A percentile compares a stretch with the other conserved stretches of the same genome.
Evolutionary conservation across 2,329 filamentous ascomycete species (phyloP).

Genomic region (Samsoniella hepiali): DNA sequence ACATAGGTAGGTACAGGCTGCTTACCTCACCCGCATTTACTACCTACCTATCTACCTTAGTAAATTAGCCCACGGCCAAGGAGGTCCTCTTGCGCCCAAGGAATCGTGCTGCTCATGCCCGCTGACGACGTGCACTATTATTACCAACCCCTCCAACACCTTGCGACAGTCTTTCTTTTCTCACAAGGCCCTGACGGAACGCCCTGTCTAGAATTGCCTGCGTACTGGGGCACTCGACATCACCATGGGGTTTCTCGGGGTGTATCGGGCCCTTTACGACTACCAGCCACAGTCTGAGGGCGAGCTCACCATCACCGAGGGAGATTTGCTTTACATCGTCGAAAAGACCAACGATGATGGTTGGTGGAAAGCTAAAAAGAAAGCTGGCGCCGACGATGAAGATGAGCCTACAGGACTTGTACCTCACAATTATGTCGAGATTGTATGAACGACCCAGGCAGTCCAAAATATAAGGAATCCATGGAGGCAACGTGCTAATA

Average conservation of each 20-base stretch:
- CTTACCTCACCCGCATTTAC: constrained; percentile 15
- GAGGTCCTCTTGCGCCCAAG: not conserved
- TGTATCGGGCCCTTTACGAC: constrained; percentile 89
- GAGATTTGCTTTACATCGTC: constrained; percentile 83
- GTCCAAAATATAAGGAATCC: not conserved
- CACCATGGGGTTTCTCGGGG: constrained; percentile 84
- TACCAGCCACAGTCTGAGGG: constrained; percentile 83
- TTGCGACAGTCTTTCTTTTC: not conserved
- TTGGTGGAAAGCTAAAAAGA: constrained; percentile 98
- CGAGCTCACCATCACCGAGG: constrained; percentile 80
- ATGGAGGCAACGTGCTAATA: constrained; percentile 7
- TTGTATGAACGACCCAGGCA: constrained; percentile 51
- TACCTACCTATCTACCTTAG: no score
- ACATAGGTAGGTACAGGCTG: not conserved
- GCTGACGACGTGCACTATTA: not conserved
- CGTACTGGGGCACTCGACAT: constrained; percentile 14
- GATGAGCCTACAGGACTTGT: constrained; percentile 89
- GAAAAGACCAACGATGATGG: constrained; percentile 75
- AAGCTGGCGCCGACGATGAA: constrained; percentile 75
- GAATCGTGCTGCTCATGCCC: not conserved
- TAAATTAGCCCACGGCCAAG: not conserved
- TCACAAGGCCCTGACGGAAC: constrained; percentile 1
- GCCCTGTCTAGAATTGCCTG: not conserved
- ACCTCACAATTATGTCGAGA: constrained; percentile 91
- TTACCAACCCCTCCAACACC: not conserved